Evolutionary conservation across 1,284 basidiomycete genomes (phyloP), one percentile per base, ranked within the genome.

Genomic region (Trichosporon coremiiforme): DNA sequence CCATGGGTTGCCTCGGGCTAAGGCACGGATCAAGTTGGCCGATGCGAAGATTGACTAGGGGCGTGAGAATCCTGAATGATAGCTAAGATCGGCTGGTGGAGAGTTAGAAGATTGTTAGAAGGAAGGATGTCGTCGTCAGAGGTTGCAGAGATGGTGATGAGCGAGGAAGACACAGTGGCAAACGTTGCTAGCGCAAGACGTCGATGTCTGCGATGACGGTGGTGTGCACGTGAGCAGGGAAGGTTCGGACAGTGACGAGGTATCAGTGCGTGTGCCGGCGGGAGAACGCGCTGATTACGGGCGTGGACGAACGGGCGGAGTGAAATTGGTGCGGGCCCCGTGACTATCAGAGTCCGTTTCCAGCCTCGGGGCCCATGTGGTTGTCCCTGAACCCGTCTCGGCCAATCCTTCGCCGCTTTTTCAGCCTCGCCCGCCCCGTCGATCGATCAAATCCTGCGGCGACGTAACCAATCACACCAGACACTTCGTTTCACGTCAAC

Each of bases 401-500:
- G 31, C 62, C 62, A 31, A 60, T 60, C 25, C 57, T 20, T 60
- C 62, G 9, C 35, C 20, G 9, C 22, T n/a, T 53, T 53, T 53
- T 53, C n/a, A 53, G 50, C 50, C 50, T 25, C n/a, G 50, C 50
- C n/a, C 50, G 50, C 50, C 50, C 47, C 50, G 50, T 53, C 50
- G 50, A 53, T 53, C 50, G 50, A 53, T 53, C 50, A 53, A 53
- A 53, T 20, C 22, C 50, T 38, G n/a, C 47, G 50, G 20, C 50
- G 50, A 53, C 50, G 50, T 53, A 53, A 53, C 50, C 50, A 53
- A 53, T 53, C 50, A 53, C 50, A 22, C 50, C 20, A 25, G 50
- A 1, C 7, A 7, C n/a, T 25, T 17, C 8, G 20, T 53, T 53
- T 53, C 50, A 53, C 50, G 50, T 53, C 50, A 53, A 53, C 50